These are phyloP conservation scores for Didymella keratinophila DNA, from an alignment of 2,329 filamentous ascomycete species.

Conservation along the genomic window DNA sequence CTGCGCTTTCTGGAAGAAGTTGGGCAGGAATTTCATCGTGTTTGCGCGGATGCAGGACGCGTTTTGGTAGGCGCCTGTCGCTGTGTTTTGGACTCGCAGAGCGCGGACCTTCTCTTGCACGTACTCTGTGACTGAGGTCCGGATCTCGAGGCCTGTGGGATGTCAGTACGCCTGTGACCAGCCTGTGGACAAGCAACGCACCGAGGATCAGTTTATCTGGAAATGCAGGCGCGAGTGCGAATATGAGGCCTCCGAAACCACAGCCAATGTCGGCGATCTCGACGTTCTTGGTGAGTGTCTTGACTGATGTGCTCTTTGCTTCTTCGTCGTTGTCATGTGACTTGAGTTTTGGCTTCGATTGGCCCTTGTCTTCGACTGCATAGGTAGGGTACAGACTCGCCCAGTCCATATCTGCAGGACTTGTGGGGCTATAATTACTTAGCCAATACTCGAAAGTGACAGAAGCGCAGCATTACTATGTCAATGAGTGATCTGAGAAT, in stretches of 20 bases:
- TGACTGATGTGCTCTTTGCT: constrained; percentile 24
- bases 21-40: constrained; percentile 99
- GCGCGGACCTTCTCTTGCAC: constrained; percentile 88
- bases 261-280: constrained; percentile 97
- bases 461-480: constrained; percentile 70
- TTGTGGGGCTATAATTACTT: constrained; percentile 68
- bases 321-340: constrained; percentile 44
- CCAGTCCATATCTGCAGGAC: constrained; percentile 91
- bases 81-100: constrained; percentile 71
- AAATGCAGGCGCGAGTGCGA: constrained; percentile 81
- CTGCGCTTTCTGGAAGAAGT: constrained; percentile 86
- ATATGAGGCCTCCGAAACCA: constrained; percentile 89
- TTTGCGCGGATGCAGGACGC: constrained; percentile 89
- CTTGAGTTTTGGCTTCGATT: background rate
- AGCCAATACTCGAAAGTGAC: constrained; percentile 18
- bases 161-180: constrained; percentile 3
- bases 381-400: constrained; percentile 81
- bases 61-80: constrained; percentile 74
- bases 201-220: constrained; percentile 85
- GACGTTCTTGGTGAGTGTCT: constrained; percentile 69
- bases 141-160: constrained; percentile 84
- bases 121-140: constrained; percentile 86
- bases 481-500: constrained; percentile 90
- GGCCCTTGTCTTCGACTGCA: constrained; percentile 35
- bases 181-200: constrained; percentile 52